A percentile compares a stretch with the other conserved stretches of the same genome.
These are phyloP conservation scores for Avena eriantha DNA, from an alignment of 176 grass and related monocot genomes.

Conservation along the genomic window DNA sequence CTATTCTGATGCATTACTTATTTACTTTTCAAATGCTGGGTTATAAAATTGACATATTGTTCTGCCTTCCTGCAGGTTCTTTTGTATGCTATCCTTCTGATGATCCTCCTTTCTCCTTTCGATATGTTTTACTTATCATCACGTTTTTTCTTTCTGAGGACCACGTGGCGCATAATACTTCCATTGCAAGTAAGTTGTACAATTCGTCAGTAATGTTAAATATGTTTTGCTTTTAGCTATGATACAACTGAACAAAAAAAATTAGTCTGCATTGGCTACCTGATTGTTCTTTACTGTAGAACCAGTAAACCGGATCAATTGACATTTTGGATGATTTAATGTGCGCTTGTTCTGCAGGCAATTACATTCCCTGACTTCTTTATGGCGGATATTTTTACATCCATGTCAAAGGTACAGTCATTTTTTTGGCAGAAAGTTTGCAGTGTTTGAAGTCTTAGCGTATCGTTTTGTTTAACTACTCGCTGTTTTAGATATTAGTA, in stretches of 20 bases:
- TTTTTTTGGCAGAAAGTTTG: constrained; percentile 59
- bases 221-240: constrained; percentile 30
- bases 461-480: constrained; percentile 10
- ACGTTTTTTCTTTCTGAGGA: constrained; percentile 90
- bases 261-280: neutral
- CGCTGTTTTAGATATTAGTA: neutral
- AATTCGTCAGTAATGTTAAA: constrained; percentile 24
- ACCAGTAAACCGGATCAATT: constrained; percentile 1
- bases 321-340: constrained; percentile 27
- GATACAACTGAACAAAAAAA: constrained; percentile 22
- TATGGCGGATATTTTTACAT: constrained; percentile 99
- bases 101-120: constrained; percentile 92
- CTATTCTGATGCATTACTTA: neutral
- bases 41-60: constrained; percentile 11
- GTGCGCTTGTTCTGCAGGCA: constrained; percentile 53
- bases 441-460: neutral
- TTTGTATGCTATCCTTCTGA: constrained; percentile 74
- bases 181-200: constrained; percentile 78
- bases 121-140: constrained; percentile 97
- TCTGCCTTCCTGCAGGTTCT: constrained; percentile 65
- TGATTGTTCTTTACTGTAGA: constrained; percentile 25
- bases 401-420: constrained; percentile 89
- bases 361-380: constrained; percentile 99
- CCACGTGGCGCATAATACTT: constrained; percentile 84
- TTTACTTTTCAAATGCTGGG: neutral